Percentiles rank a stretch among this genome's conserved stretches.
phyloP scores from a whole-genome alignment of 2,329 filamentous ascomycete species.

The Dryadomyces sulphureus region DNA sequence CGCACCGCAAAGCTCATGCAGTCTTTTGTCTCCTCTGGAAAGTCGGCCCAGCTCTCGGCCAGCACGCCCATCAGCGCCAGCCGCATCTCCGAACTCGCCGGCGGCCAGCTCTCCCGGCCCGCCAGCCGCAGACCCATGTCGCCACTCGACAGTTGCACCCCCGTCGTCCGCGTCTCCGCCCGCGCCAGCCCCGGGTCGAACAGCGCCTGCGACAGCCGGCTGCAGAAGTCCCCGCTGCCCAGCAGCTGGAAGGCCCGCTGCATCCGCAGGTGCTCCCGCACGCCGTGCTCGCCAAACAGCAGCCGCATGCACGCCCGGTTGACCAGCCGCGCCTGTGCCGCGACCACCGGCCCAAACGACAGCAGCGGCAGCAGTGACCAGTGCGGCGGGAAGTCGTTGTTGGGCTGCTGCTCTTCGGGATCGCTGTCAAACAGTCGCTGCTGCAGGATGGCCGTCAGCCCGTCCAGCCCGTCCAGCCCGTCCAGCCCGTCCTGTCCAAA shows the following conservation, averaged over 20 bases:
- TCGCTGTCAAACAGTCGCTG: slow-evolving; percentile 20
- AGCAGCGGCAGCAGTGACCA: slow-evolving; percentile 50
- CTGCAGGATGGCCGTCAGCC: slow-evolving; percentile 25
- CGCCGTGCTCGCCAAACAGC: slow-evolving; percentile 58
- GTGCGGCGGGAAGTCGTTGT: slow-evolving; percentile 29
- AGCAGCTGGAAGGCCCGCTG: slow-evolving; percentile 74
- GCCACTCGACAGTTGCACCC: slow-evolving; percentile 52
- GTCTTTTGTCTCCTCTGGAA: no score
- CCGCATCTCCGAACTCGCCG: slow-evolving; percentile 83
- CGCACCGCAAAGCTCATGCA: slow-evolving; percentile 71
- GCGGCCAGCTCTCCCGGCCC: slow-evolving; percentile 76
- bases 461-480: slow-evolving; percentile 31
- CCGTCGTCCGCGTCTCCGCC: slow-evolving; percentile 49
- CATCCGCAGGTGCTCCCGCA: slow-evolving; percentile 57
- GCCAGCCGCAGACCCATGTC: slow-evolving; percentile 74
- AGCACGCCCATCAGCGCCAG: slow-evolving; percentile 78
- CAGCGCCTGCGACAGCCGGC: slow-evolving; percentile 63
- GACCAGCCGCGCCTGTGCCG: slow-evolving; percentile 60
- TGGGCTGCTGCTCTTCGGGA: not conserved
- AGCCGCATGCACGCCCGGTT: slow-evolving; percentile 62
- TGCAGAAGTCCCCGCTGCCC: slow-evolving; percentile 71
- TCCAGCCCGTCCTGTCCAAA: slow-evolving; percentile 32
- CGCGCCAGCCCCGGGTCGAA: slow-evolving; percentile 74
- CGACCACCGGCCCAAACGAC: slow-evolving; percentile 61
- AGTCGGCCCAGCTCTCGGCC: slow-evolving; percentile 66